Base-by-base conservation (phyloP, 805 yeast species). In the Candida boleticola region DNA sequence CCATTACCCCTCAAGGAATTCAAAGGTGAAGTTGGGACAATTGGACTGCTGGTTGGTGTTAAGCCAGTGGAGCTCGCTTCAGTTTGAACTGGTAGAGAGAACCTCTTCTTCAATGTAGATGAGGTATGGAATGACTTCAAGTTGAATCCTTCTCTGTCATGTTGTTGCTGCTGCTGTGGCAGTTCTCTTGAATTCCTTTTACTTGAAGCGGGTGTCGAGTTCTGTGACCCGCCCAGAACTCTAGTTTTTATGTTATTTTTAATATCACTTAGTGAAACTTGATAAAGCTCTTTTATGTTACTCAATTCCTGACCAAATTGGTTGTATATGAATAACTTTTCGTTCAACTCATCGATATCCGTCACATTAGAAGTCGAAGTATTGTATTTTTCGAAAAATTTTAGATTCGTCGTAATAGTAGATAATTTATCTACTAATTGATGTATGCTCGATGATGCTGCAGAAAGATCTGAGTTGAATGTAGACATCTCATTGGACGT, bases 381-480 rank as follows among this genome's bases (percentile, higher is more conserved):
- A 43, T 65, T 63, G 48, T 68, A 70, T 36, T 67, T 67, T 37
- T 63, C 55, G 46, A 68, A 70, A 45, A 51, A 69, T 40, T 57
- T 62, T 27, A 70, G 48, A 45, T 68, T 68, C 2, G 66, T 58
- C 3, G 68, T 48, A 17, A 69, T 42, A 26, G 55, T 60, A 3
- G 63, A 51, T 19, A 69, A 42, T 39, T 64, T 66, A 36, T 49
- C 50, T 9, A 68, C 58, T 36, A 70, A 50, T 27, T 53, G 51
- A 26, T 48, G 42, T 29, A 69, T 40, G 38, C 57, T 56, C 7
- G 27, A 23, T 7, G 27, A 11, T 7, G 11, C 10, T 7, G 27
- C 10, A 7, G 27, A 23, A 2, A 52, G 23, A 29, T 53, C 48
- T 13, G n/a, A n/a, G n/a, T n/a, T n/a, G 27, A 23, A 23, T 23